These are phyloP conservation scores for Blastomyces gilchristii DNA, from an alignment of 2,329 filamentous ascomycete species.

Conservation along the genomic window DNA sequence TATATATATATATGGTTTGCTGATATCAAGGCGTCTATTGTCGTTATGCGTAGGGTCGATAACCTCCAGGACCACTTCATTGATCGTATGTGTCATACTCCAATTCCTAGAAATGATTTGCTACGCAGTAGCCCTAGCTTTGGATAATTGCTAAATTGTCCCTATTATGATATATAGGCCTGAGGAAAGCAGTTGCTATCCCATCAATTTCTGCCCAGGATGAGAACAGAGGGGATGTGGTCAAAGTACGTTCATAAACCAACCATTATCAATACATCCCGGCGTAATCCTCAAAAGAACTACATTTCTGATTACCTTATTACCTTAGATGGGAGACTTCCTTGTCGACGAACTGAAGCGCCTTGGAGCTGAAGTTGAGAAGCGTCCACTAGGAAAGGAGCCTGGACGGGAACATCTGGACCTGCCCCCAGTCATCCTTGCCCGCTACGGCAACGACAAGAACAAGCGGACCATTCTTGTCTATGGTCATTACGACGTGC, in stretches of 20 bases:
- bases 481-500: slow-evolving; percentile 98
- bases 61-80: slow-evolving; percentile 70
- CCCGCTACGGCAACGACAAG: slow-evolving; percentile 82
- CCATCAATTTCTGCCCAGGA: slow-evolving; percentile 92
- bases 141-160: neutral
- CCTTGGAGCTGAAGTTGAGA: slow-evolving; percentile 78
- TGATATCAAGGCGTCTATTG: neutral
- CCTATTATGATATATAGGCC: slow-evolving; percentile 29
- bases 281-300: neutral
- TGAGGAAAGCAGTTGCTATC: slow-evolving; percentile 87
- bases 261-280: neutral
- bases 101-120: neutral
- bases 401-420: slow-evolving; percentile 82
- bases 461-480: slow-evolving; percentile 92
- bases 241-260: slow-evolving; percentile 48
- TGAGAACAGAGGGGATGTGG: slow-evolving; percentile 76
- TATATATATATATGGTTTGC: neutral
- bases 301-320: neutral
- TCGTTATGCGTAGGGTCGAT: slow-evolving; percentile 49
- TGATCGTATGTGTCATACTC: slow-evolving; percentile 48
- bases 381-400: slow-evolving; percentile 81
- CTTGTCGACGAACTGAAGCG: slow-evolving; percentile 71
- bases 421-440: slow-evolving; percentile 84
- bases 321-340: slow-evolving; percentile 70
- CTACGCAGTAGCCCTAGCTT: neutral